Evolutionary conservation across 2,329 filamentous ascomycete genomes (phyloP).

Genomic region (Aspergillus sp.): DNA sequence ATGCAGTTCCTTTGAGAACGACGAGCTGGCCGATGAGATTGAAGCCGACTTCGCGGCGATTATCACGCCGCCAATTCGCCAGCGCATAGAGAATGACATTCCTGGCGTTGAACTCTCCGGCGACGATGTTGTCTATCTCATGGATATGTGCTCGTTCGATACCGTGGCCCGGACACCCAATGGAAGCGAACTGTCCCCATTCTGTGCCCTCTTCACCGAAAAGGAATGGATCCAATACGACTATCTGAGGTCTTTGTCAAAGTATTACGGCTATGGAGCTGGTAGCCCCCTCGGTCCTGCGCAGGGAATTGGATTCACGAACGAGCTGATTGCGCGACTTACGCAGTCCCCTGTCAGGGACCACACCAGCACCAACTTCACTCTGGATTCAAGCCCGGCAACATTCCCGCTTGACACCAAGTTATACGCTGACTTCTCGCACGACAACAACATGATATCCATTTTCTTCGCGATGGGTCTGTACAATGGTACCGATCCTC

Average conservation of each 20-base stretch:
- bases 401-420: slow-evolving; percentile 71
- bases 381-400: slow-evolving; percentile 63
- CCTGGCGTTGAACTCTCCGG: slow-evolving; percentile 65
- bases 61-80: slow-evolving; percentile 68
- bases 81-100: slow-evolving; percentile 68
- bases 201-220: slow-evolving; percentile 73
- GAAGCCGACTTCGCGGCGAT: slow-evolving; percentile 60
- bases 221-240: slow-evolving; percentile 77
- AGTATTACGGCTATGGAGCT: slow-evolving; percentile 78
- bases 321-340: slow-evolving; percentile 81
- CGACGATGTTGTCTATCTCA: slow-evolving; percentile 67
- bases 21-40: slow-evolving; percentile 43
- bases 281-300: slow-evolving; percentile 79
- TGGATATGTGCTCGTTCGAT: slow-evolving; percentile 87
- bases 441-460: slow-evolving; percentile 83
- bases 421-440: slow-evolving; percentile 86
- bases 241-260: slow-evolving; percentile 76
- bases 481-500: slow-evolving; percentile 64
- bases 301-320: slow-evolving; percentile 83
- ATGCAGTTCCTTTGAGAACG: slow-evolving; percentile 70
- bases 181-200: slow-evolving; percentile 60
- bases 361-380: slow-evolving; percentile 73
- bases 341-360: slow-evolving; percentile 69
- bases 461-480: slow-evolving; percentile 76
- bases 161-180: slow-evolving; percentile 63